phyloP scores from a whole-genome alignment of 805 yeast genomes.

The Spathaspora gorwiae region DNA sequence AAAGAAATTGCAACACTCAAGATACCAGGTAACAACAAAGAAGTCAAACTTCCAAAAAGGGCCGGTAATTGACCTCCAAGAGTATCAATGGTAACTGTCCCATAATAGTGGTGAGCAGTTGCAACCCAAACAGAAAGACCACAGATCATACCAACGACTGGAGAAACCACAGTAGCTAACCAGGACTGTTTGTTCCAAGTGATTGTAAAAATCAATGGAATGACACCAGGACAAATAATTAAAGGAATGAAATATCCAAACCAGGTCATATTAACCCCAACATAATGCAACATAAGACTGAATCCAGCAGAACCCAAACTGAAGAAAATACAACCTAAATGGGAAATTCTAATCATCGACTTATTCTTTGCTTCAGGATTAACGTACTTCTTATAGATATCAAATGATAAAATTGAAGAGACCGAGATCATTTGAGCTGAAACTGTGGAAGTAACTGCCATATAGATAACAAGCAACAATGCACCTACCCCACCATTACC shows the following conservation, averaged over 20 bases:
- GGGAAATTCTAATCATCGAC: conserved; percentile 38
- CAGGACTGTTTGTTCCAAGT: conserved; percentile 27
- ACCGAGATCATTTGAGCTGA: conserved; percentile 38
- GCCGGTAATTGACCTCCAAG: conserved; percentile 29
- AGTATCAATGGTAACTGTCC: conserved; percentile 19
- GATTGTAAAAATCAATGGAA: conserved; percentile 28
- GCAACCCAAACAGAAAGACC: conserved; percentile 28
- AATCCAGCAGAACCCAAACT: conserved; percentile 34
- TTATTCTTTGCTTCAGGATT: conserved; percentile 38
- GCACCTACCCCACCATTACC: conserved; percentile 29
- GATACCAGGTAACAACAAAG: conserved; percentile 26
- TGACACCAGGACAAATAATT: conserved; percentile 33
- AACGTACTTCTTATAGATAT: conserved; percentile 41
- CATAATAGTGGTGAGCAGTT: conserved; percentile 22
- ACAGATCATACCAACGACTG: conserved; percentile 21
- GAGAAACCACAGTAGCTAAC: conserved; percentile 25
- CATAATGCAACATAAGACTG: conserved; percentile 30
- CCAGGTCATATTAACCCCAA: conserved; percentile 24
- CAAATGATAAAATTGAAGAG: conserved; percentile 39
- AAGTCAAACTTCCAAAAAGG: conserved; percentile 26
- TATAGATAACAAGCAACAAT: conserved; percentile 25
- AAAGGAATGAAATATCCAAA: conserved; percentile 29
- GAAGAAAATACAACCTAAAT: conserved; percentile 35
- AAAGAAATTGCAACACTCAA: conserved; percentile 21
- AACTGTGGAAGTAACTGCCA: conserved; percentile 37